Evolutionary conservation across 441 rosid species (phyloP).

Genomic region (Capsella rubella): DNA sequence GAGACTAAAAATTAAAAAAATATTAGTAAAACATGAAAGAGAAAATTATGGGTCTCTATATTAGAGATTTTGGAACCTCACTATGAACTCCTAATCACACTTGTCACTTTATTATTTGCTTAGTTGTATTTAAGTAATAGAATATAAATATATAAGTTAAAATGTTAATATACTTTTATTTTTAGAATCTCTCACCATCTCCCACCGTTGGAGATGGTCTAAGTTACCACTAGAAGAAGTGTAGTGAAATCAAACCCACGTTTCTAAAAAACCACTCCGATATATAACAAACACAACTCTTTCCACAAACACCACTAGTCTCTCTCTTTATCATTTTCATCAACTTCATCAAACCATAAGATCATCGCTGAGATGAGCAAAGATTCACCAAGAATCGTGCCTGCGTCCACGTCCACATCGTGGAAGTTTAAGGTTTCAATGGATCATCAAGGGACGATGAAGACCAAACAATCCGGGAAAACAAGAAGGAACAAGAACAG

Average conservation of each 20-base stretch:
- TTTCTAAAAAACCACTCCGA: background rate
- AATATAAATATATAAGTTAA: too few relatives aligned
- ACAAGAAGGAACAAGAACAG: conserved; percentile 35
- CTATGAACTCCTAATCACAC: too few relatives aligned
- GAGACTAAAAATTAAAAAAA: too few relatives aligned
- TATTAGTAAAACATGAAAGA: too few relatives aligned
- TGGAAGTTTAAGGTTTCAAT: conserved; percentile 23
- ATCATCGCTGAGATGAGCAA: conserved; percentile 10
- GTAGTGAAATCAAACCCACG: conserved; percentile 6
- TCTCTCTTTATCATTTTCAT: background rate
- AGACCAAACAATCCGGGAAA: conserved; percentile 44
- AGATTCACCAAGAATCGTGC: background rate
- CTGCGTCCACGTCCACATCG: background rate
- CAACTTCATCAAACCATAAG: background rate
- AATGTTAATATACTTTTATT: too few relatives aligned
- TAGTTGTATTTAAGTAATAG: too few relatives aligned
- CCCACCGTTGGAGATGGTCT: too few relatives aligned
- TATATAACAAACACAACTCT: background rate
- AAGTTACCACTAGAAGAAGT: conserved; percentile 2
- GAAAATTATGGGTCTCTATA: too few relatives aligned
- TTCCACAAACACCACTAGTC: conserved; percentile 12
- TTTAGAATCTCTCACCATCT: too few relatives aligned
- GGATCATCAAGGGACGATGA: conserved; percentile 35
- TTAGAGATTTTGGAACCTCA: too few relatives aligned
- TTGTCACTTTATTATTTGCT: too few relatives aligned